Conservation (phyloP, 2,329 filamentous ascomycete genomes). For the Fusarium sp. region DNA sequence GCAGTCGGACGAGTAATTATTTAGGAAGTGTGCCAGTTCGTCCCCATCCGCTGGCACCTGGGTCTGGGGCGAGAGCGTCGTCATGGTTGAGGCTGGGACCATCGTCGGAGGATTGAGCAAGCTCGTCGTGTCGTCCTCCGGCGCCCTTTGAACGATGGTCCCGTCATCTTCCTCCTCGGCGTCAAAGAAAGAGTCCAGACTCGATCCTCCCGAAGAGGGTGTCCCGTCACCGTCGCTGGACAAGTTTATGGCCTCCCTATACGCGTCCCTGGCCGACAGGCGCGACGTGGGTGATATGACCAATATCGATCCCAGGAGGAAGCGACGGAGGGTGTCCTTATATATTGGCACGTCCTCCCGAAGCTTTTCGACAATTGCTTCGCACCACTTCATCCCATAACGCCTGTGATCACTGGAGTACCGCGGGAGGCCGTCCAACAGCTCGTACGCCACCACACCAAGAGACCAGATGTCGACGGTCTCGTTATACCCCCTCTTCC, state of each 20-base stretch:
- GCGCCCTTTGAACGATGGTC: not conserved
- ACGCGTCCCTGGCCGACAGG: constrained; percentile 1
- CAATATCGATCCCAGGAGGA: not conserved
- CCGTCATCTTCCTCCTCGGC: not conserved
- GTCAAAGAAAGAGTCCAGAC: not conserved
- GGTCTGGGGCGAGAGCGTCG: not conserved
- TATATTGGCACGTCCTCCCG: not conserved
- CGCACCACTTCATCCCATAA: not conserved
- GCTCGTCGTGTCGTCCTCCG: not conserved
- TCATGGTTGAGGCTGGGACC: not conserved
- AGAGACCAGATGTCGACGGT: constrained; percentile 94
- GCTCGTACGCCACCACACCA: constrained; percentile 72
- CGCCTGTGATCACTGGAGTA: too few relatives aligned
- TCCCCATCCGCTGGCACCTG: not conserved
- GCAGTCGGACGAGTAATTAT: not conserved
- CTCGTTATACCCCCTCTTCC: constrained; percentile 75
- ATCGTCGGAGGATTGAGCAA: not conserved
- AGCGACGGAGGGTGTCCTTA: not conserved
- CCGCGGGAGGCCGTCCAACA: constrained; percentile 19
- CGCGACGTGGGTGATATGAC: not conserved
- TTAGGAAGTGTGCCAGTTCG: not conserved
- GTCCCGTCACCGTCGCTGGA: not conserved
- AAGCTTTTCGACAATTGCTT: not conserved
- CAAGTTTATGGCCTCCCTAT: not conserved
- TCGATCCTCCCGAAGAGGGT: not conserved